A percentile compares a stretch with the other conserved stretches of the same genome.
phyloP scores from a whole-genome alignment of 2,329 filamentous ascomycete species.

The Trichoderma afroharzianum region DNA sequence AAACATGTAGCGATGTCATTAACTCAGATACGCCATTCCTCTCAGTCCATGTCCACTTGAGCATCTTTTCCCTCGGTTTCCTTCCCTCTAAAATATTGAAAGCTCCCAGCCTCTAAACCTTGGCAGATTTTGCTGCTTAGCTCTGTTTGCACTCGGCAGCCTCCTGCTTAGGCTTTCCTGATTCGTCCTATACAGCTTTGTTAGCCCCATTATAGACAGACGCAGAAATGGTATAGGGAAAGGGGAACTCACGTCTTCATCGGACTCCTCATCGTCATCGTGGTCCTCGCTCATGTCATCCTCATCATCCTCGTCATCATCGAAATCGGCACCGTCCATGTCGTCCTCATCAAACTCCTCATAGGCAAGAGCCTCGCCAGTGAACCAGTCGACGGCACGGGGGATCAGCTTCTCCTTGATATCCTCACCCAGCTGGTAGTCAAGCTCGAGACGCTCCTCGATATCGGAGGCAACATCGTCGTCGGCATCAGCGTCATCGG shows the following conservation, averaged over 20 bases:
- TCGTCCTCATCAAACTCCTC: conserved; percentile 87
- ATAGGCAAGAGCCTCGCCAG: conserved; percentile 92
- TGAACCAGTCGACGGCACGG: conserved; percentile 98
- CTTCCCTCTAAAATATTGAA: conserved; percentile 6
- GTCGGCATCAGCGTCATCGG: conserved; percentile 65
- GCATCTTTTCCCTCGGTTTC: neutral
- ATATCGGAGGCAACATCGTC: conserved; percentile 83
- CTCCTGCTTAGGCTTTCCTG: conserved; percentile 88
- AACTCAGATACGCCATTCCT: conserved; percentile 14
- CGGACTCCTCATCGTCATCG: conserved; percentile 76
- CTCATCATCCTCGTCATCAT: conserved; percentile 90
- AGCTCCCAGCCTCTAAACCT: neutral
- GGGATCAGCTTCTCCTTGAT: conserved; percentile 99
- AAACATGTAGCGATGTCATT: conserved; percentile 15
- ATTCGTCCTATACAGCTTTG: conserved; percentile 62
- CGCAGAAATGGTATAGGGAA: neutral
- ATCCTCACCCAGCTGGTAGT: conserved; percentile 98
- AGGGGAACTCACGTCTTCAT: conserved; percentile 64
- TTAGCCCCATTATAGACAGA: conserved; percentile 19
- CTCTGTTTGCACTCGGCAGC: conserved; percentile 95
- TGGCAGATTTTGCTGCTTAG: conserved; percentile 41
- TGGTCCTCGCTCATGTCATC: conserved; percentile 81
- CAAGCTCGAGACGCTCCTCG: conserved; percentile 94
- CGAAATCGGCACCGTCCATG: conserved; percentile 75
- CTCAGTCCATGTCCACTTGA: conserved; percentile 4